These are phyloP conservation scores for Aurinia saxatilis DNA, from an alignment of 345 rosid genomes.

Conservation along the genomic window DNA sequence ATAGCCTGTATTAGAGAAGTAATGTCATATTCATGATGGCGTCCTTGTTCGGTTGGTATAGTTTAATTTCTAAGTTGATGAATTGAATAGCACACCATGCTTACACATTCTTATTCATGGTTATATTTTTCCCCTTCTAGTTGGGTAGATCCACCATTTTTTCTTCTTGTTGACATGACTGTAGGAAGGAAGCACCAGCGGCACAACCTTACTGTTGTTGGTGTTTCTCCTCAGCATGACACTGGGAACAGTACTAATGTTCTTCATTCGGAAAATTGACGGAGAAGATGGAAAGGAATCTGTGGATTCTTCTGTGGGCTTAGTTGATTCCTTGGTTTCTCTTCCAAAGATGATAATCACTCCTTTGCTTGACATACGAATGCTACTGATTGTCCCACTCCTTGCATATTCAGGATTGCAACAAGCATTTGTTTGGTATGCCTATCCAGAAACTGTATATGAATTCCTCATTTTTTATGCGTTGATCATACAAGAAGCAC, in stretches of 20 bases:
- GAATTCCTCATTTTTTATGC: not conserved
- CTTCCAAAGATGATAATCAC: conserved; percentile 50
- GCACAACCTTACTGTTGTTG: conserved; percentile 63
- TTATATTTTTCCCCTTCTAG: not conserved
- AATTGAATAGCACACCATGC: not conserved
- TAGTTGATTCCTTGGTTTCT: conserved; percentile 43
- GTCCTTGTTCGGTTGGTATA: not conserved
- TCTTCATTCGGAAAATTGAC: conserved; percentile 64
- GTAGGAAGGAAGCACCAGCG: conserved; percentile 68
- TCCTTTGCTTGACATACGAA: conserved; percentile 64
- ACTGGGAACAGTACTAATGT: conserved; percentile 69
- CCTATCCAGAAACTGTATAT: not conserved
- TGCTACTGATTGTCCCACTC: conserved; percentile 76
- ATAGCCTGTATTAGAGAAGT: not conserved
- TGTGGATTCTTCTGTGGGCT: conserved; percentile 39
- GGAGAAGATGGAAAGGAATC: conserved; percentile 41
- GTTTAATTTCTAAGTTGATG: not conserved
- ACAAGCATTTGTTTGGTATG: conserved; percentile 93
- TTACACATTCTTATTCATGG: not conserved
- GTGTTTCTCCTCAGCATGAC: conserved; percentile 73
- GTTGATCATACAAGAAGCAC: not conserved
- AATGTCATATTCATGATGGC: not conserved
- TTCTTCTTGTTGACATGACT: conserved; percentile 22
- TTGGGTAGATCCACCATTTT: conserved; percentile 11
- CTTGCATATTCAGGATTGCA: conserved; percentile 89